phyloP scores from a whole-genome alignment of 2,329 filamentous ascomycete genomes.

The Acrocalymma vagum region DNA sequence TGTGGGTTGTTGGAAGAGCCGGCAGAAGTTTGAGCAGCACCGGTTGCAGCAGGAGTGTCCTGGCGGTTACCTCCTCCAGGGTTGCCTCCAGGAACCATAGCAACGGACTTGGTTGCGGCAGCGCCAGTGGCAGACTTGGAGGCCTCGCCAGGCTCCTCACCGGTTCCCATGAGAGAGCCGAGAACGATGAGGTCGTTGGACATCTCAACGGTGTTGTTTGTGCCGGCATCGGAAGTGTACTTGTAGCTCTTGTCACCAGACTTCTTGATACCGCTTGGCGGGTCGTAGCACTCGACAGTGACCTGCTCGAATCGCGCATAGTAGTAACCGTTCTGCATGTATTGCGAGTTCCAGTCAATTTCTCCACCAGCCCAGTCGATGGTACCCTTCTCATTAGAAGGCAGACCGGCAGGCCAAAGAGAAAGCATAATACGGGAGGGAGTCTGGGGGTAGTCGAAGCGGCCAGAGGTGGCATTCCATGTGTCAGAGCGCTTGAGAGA shows the following conservation, averaged over 20 bases:
- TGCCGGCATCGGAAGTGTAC: conserved; percentile 70
- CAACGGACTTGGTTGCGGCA: conserved; percentile 41
- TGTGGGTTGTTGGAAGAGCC: conserved; percentile 5
- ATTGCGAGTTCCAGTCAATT: conserved; percentile 84
- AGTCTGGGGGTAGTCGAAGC: conserved; percentile 90
- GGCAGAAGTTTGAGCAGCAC: conserved; percentile 16
- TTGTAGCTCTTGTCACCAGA: conserved; percentile 73
- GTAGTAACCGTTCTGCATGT: conserved; percentile 91
- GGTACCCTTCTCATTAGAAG: conserved; percentile 82
- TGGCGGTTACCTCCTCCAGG: conserved; percentile 58
- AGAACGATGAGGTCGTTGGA: conserved; percentile 79
- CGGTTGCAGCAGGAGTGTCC: conserved; percentile 23
- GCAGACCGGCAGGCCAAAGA: conserved; percentile 90
- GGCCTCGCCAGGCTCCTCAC: conserved; percentile 69
- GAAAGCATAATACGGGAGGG: conserved; percentile 91
- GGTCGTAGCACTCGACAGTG: conserved; percentile 85
- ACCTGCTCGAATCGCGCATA: conserved; percentile 82
- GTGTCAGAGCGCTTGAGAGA: conserved; percentile 79
- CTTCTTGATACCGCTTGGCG: conserved; percentile 73
- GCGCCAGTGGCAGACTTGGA: conserved; percentile 41
- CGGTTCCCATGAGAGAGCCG: conserved; percentile 81
- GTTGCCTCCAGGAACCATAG: conserved; percentile 65
- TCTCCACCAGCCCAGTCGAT: conserved; percentile 89
- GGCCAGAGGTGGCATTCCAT: conserved; percentile 83
- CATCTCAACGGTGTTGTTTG: conserved; percentile 79